Evolutionary conservation across 176 grass and related monocot species (phyloP), one percentile per base, ranked within the genome.

Genomic region (Oryza meyeriana): DNA sequence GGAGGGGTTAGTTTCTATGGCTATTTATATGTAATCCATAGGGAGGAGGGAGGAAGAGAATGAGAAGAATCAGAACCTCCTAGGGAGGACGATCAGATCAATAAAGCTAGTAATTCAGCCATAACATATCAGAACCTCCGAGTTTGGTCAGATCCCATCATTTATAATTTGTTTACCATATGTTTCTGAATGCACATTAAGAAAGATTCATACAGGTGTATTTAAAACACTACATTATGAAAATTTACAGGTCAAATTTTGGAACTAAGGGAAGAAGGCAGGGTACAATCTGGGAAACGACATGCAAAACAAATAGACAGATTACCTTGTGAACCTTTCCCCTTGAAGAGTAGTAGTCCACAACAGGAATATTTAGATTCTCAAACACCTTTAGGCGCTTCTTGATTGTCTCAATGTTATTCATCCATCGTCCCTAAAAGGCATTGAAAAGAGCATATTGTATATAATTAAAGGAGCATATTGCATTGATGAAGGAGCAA

Each of bases 391-490:
- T 84, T 66, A 99, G 77, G 34, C 93, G 90, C 65, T 95, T 99
- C 84, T 88, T 99, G 74, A 95, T 80, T 79, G 96, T 95, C 68
- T 94, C 89, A 39, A 99, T 91, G 76, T 99, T 99, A 87, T n/a
- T 99, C 93, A 95, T 99, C 96, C 84, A 95, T 89, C 93, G 84
- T 47, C 96, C 96, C 96, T 99, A 73, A 16, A 62, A 76, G 1
- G 41, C 18, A 85, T 79, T 66, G 34, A 78, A 82, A 72, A 62
- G 41, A 39, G 16, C n/a, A n/a, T n/a, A n/a, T 30, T 98, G 95
- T 85, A 86, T 94, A 87, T 94, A 98, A 87, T 92, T 98, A 39
- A 98, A 94, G 75, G 92, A 98, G 82, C 90, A 98, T 86, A 76
- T 91, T 10, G 63, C 36, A 63, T 75, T 93, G 86, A 91, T 98